phyloP scores from a whole-genome alignment of 495 filamentous ascomycete genomes.

The Aspergillus leporis region DNA sequence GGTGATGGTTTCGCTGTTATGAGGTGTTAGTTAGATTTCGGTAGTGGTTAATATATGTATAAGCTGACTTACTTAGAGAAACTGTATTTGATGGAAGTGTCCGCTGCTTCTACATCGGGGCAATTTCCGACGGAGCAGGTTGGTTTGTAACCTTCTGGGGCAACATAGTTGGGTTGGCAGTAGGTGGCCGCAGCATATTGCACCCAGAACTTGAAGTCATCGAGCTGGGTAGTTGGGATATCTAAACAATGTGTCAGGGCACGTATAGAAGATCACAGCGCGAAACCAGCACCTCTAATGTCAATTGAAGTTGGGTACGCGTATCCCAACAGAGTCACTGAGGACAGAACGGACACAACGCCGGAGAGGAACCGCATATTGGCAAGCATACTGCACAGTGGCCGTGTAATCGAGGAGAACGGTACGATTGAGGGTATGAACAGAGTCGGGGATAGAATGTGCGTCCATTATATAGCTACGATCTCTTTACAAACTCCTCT shows the following conservation, averaged over 20 bases:
- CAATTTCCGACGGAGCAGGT: constrained; percentile 57
- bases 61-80: constrained; percentile 57
- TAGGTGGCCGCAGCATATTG: constrained; percentile 69
- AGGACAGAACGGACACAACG: constrained; percentile 14
- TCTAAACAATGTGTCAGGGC: background rate
- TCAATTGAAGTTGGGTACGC: constrained; percentile 18
- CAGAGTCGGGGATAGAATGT: background rate
- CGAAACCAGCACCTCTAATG: constrained; percentile 20
- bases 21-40: background rate
- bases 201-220: constrained; percentile 59
- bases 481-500: background rate
- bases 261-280: background rate
- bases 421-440: background rate
- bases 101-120: constrained; percentile 52
- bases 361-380: background rate
- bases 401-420: too few relatives aligned
- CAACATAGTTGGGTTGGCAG: constrained; percentile 54
- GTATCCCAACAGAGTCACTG: constrained; percentile 12
- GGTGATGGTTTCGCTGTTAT: constrained; percentile 49
- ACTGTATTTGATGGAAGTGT: constrained; percentile 52
- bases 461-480: background rate
- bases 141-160: constrained; percentile 44
- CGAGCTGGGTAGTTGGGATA: constrained; percentile 4
- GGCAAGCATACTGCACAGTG: too few relatives aligned
- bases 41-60: constrained; percentile 3